Evolutionary conservation across 2,329 filamentous ascomycete species (phyloP), one percentile per base, ranked within the genome.

Genomic region (Rutstroemia sydowiana): DNA sequence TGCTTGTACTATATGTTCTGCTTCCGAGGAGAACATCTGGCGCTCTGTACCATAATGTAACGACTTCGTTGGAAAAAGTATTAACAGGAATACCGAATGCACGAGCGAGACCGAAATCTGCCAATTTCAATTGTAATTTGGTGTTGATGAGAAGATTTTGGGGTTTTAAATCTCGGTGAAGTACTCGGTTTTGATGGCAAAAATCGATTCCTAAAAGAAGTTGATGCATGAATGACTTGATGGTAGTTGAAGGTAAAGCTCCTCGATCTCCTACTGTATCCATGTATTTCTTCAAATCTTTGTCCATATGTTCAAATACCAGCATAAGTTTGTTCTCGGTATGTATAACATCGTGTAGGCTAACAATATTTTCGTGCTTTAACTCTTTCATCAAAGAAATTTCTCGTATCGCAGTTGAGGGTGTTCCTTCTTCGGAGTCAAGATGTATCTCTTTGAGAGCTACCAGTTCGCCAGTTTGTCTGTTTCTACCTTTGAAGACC

Each of bases 321-420:
- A 98, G 84, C 93, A 98, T 98, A 53, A 98, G 82, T 70, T 98
- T 98, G 73, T 97, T 98, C 75, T 98, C 93, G 53, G 93, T 98
- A 71, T 98, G 93, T 65, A 98, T 97, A 52, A 98, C 93, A 76
- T 98, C 93, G 77, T 97, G 89, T 5, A 98, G 83, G 54, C 86
- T 88, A 63, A 98, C 91, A 60, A 98, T 97, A 68, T 96, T 97
- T 69, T 96, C 91, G 71, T 98, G 93, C 72, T 97, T 97, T 60
- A 98, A 79, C 72, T 98, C 93, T 73, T 98, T 98, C 93, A 98
- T 97, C 52, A 98, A 78, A 1, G 91, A 96, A 64, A 98, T 98
- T 71, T 98, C 93, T 65, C 93, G 88, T 68, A 98, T 98, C 43
- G 93, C 93, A 0, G 93, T 98, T 47, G 88, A 95, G 3, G 93